phyloP scores from a whole-genome alignment of 768 basidiomycete species.

The Gymnopilus junonius region DNA sequence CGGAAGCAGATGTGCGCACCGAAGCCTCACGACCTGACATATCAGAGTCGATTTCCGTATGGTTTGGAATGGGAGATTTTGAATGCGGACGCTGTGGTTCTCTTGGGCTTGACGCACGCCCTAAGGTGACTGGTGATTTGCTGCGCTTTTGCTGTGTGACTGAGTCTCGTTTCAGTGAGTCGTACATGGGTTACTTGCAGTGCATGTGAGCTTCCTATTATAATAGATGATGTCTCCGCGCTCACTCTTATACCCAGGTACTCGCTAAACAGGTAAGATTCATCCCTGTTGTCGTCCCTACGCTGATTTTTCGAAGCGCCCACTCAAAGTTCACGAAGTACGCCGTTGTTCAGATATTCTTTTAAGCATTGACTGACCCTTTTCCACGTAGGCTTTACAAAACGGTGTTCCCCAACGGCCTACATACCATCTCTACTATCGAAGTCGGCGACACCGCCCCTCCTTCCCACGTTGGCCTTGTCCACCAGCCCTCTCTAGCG shows the following conservation, averaged over 20 bases:
- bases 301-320: slow-evolving; percentile 43
- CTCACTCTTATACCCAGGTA: slow-evolving; percentile 31
- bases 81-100: slow-evolving; percentile 71
- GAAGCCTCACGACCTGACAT: slow-evolving; percentile 37
- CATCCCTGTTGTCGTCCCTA: not conserved
- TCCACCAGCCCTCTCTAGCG: slow-evolving; percentile 24
- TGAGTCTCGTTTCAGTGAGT: slow-evolving; percentile 52
- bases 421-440: slow-evolving; percentile 38
- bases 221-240: not conserved
- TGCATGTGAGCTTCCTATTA: slow-evolving; percentile 58
- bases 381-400: slow-evolving; percentile 61
- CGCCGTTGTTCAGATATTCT: slow-evolving; percentile 6
- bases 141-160: not conserved
- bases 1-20: slow-evolving; percentile 49
- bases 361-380: not conserved
- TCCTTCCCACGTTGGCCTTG: slow-evolving; percentile 15
- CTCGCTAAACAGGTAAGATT: slow-evolving; percentile 55
- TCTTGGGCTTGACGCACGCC: slow-evolving; percentile 73
- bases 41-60: slow-evolving; percentile 48
- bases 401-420: slow-evolving; percentile 65
- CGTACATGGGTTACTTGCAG: slow-evolving; percentile 79
- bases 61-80: slow-evolving; percentile 81
- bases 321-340: slow-evolving; percentile 79
- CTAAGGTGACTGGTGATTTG: slow-evolving; percentile 54
- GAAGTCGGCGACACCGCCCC: slow-evolving; percentile 31